These are phyloP conservation scores for Candida pini DNA, from an alignment of 805 yeast genomes.

Conservation along the genomic window DNA sequence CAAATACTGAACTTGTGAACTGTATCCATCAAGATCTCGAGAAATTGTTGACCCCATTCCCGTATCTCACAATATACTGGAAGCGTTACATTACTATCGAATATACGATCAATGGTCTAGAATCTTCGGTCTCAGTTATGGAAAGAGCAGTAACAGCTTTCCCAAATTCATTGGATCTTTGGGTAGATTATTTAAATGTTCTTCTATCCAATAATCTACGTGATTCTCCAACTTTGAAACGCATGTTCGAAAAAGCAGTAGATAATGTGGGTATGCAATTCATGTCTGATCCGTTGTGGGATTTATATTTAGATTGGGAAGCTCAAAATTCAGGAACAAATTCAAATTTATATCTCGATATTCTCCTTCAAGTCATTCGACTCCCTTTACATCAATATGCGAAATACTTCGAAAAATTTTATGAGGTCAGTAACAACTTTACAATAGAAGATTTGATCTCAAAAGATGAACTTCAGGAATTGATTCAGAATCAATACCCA, in stretches of 20 bases:
- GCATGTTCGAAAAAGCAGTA: slow-evolving; percentile 44
- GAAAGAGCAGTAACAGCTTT: slow-evolving; percentile 40
- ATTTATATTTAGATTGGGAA: slow-evolving; percentile 62
- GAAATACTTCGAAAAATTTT: slow-evolving; percentile 53
- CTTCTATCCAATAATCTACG: slow-evolving; percentile 37
- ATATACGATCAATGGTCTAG: slow-evolving; percentile 50
- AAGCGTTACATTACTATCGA: slow-evolving; percentile 50
- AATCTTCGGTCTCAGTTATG: slow-evolving; percentile 42
- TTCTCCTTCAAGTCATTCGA: slow-evolving; percentile 40
- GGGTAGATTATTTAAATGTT: slow-evolving; percentile 62
- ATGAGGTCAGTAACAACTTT: slow-evolving; percentile 32
- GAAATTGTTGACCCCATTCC: slow-evolving; percentile 46
- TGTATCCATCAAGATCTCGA: slow-evolving; percentile 29
- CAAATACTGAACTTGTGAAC: slow-evolving; percentile 10
- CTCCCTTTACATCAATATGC: slow-evolving; percentile 88
- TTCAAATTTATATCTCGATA: slow-evolving; percentile 32
- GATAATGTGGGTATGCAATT: slow-evolving; percentile 61
- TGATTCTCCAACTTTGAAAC: slow-evolving; percentile 28
- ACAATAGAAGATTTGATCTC: slow-evolving; percentile 28
- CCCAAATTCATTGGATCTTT: slow-evolving; percentile 58
- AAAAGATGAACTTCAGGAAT: slow-evolving; percentile 23
- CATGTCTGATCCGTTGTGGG: slow-evolving; percentile 80
- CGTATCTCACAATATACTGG: slow-evolving; percentile 60
- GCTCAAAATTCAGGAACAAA: slow-evolving; percentile 27
- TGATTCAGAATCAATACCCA: slow-evolving; percentile 16